These are phyloP conservation scores for Debaryomyces subglobosus DNA, from an alignment of 1,139 yeast species.

Conservation along the genomic window DNA sequence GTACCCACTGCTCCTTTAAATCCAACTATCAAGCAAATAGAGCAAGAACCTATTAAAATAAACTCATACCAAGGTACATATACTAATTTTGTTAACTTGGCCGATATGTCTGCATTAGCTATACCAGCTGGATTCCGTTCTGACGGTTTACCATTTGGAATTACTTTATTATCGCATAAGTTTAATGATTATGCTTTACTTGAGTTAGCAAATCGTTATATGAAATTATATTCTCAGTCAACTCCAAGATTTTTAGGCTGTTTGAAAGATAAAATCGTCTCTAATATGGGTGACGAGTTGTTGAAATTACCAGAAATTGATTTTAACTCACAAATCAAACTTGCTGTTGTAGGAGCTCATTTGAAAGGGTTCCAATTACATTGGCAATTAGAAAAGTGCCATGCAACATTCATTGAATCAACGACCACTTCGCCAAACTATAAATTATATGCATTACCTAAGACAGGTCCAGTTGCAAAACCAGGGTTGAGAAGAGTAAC, in stretches of 20 bases:
- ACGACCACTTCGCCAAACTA: constrained; percentile 77
- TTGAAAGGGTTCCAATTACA: constrained; percentile 84
- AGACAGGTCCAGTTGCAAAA: constrained; percentile 76
- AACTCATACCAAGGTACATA: constrained; percentile 95
- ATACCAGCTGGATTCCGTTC: constrained; percentile 84
- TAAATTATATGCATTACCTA: constrained; percentile 80
- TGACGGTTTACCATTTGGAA: constrained; percentile 90
- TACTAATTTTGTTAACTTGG: constrained; percentile 93
- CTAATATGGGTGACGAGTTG: constrained; percentile 37
- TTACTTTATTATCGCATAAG: constrained; percentile 78
- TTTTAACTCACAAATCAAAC: constrained; percentile 38
- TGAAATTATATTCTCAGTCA: constrained; percentile 37
- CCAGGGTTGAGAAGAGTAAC: constrained; percentile 84
- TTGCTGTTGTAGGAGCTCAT: constrained; percentile 98
- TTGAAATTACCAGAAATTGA: constrained; percentile 40
- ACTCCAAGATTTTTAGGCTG: constrained; percentile 38
- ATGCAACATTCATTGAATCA: constrained; percentile 69
- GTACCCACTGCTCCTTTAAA: constrained; percentile 95
- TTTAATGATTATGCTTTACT: constrained; percentile 88
- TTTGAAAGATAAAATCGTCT: constrained; percentile 43
- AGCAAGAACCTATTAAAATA: constrained; percentile 74
- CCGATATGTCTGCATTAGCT: constrained; percentile 90
- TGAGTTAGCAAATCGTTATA: constrained; percentile 75
- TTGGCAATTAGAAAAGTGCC: constrained; percentile 89
- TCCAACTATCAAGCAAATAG: constrained; percentile 75